Conservation (phyloP, 2,329 filamentous ascomycete species). For the Fusarium algeriense region DNA sequence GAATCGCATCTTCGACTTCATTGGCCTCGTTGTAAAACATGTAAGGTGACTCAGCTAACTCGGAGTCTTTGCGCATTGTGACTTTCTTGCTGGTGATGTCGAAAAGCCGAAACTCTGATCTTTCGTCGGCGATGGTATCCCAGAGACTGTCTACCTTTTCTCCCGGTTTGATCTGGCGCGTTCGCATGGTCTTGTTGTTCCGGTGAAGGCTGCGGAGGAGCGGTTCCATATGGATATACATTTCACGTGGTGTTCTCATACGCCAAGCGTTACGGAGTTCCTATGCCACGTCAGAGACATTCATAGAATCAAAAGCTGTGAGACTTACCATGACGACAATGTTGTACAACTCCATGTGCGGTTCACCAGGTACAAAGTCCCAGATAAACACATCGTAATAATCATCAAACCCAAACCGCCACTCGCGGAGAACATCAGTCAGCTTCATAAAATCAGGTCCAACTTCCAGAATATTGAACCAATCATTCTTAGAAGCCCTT, state of each 20-base stretch:
- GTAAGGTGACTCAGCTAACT: slow-evolving; percentile 23
- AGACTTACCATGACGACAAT: slow-evolving; percentile 28
- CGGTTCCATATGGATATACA: slow-evolving; percentile 43
- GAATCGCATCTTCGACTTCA: slow-evolving; percentile 39
- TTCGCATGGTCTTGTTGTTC: slow-evolving; percentile 42
- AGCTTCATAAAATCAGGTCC: slow-evolving; percentile 44
- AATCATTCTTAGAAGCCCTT: slow-evolving; percentile 47
- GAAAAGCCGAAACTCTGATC: slow-evolving; percentile 30
- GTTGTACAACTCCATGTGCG: slow-evolving; percentile 36
- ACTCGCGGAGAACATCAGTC: slow-evolving; percentile 43
- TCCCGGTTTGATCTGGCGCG: slow-evolving; percentile 41
- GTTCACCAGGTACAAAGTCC: slow-evolving; percentile 43
- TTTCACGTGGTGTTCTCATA: slow-evolving; percentile 37
- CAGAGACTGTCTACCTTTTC: slow-evolving; percentile 43
- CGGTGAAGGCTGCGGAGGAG: slow-evolving; percentile 40
- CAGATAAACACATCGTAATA: slow-evolving; percentile 49
- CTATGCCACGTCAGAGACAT: slow-evolving; percentile 13
- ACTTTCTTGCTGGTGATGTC: slow-evolving; percentile 13
- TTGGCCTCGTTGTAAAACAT: slow-evolving; percentile 47
- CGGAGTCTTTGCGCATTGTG: slow-evolving; percentile 4
- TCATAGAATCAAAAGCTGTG: too few relatives aligned
- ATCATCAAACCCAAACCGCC: slow-evolving; percentile 47
- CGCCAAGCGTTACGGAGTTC: slow-evolving; percentile 48
- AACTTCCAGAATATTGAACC: slow-evolving; percentile 39
- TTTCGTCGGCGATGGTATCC: slow-evolving; percentile 39